These are phyloP conservation scores for Boletus subparvulus DNA, from an alignment of 768 basidiomycete genomes.

Conservation along the genomic window DNA sequence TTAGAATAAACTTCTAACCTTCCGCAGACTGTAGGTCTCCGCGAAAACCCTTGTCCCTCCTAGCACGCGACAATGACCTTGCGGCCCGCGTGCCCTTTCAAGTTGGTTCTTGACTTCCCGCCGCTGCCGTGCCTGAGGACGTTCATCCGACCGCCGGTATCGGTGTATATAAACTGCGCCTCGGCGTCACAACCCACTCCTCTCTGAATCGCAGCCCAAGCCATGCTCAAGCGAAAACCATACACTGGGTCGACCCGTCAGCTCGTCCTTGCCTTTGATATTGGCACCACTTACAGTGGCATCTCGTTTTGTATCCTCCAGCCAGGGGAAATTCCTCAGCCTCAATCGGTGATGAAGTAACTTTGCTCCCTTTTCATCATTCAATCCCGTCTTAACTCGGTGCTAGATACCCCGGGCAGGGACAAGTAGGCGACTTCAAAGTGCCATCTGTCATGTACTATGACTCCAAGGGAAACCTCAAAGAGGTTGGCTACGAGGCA, in stretches of 20 bases:
- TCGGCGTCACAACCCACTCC: not conserved
- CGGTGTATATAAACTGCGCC: slow-evolving; percentile 5
- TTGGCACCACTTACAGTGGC: slow-evolving; percentile 39
- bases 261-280: slow-evolving; percentile 38
- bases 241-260: slow-evolving; percentile 35
- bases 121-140: not conserved
- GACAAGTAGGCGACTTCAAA: slow-evolving; percentile 40
- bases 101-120: slow-evolving; percentile 5
- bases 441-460: slow-evolving; percentile 49
- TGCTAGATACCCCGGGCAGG: slow-evolving; percentile 38
- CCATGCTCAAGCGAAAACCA: slow-evolving; percentile 31
- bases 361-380: no score
- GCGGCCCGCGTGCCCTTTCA: not conserved
- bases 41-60: not conserved
- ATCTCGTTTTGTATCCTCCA: slow-evolving; percentile 40
- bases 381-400: not conserved
- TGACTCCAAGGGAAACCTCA: slow-evolving; percentile 36
- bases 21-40: not conserved
- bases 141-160: not conserved
- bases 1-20: not conserved
- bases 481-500: slow-evolving; percentile 43
- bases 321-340: slow-evolving; percentile 30
- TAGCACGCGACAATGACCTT: not conserved
- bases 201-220: not conserved
- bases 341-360: slow-evolving; percentile 19